Evolutionary conservation across 148 eudicot species (phyloP), one percentile per base, ranked within the genome.

Genomic region (Euryodendron excelsum): DNA sequence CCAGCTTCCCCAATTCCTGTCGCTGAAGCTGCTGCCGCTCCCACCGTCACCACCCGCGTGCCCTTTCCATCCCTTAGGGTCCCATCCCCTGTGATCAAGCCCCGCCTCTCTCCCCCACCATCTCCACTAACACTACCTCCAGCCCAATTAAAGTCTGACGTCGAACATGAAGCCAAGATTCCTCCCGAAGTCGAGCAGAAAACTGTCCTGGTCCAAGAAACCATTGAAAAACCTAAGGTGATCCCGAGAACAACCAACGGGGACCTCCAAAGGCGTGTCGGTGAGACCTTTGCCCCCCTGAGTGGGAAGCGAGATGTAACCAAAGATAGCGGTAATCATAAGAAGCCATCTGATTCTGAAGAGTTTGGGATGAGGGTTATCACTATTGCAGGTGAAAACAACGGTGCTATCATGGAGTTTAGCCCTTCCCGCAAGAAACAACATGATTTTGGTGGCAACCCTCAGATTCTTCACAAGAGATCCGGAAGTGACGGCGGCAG

Each of bases 401-500:
- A 66, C 79, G 97, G 97, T 27, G 97, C 94, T 18, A 56, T 92
- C 33, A 92, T 91, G 97, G 90, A 88, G 52, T 74, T 92, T 33
- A 85, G 87, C 9, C 82, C 82, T 78, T 77, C 87, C 7, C 62
- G 72, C 17, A 86, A 81, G 76, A 78, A 82, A 20, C 75, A 33
- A 48, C 62, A 36, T 39, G 0, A 69, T 41, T 21, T 13, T 4
- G 44, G 53, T 11, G 63, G 63, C 66, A 67, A 56, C 13, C 70
- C 62, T 45, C 41, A 15, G 8, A 79, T 20, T 63, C 77, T 80
- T 73, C n/a, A 78, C 39, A 68, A 79, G 61, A 63, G 39, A 3
- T 13, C 4, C 14, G 33, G 25, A 3, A n/a, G n/a, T 8, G 36
- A 25, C 18, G 14, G 12, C 73, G 27, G 58, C 25, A 45, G 50